phyloP scores from a whole-genome alignment of 1,139 yeast species.

The Nakaseomyces glabratus region DNA sequence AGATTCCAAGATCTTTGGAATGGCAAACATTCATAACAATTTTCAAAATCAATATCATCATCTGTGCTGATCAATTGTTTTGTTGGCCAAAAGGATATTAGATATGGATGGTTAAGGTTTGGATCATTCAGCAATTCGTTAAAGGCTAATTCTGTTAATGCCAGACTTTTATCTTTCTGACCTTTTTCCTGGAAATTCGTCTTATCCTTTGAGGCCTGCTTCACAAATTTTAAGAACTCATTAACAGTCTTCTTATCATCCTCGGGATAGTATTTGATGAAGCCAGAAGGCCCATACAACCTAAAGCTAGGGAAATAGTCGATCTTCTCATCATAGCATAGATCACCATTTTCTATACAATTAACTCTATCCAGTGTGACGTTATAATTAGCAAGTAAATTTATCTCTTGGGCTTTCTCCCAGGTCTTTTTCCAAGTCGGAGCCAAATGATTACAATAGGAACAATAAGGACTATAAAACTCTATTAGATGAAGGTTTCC shows the following conservation, averaged over 20 bases:
- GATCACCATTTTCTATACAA: conserved; percentile 64
- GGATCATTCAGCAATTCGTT: conserved; percentile 37
- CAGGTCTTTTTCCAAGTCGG: conserved; percentile 59
- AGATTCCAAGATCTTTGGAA: conserved; percentile 50
- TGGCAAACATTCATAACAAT: conserved; percentile 44
- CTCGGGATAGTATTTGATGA: conserved; percentile 38
- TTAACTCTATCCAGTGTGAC: conserved; percentile 60
- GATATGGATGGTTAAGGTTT: conserved; percentile 38
- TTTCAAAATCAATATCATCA: conserved; percentile 31
- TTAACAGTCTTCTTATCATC: conserved; percentile 37
- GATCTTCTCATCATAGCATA: conserved; percentile 55
- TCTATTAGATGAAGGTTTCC: conserved; percentile 41
- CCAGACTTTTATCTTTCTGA: conserved; percentile 19
- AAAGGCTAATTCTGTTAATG: conserved; percentile 25
- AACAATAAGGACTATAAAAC: conserved; percentile 62
- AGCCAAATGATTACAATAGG: conserved; percentile 55
- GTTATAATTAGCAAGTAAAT: conserved; percentile 36
- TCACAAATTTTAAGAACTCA: conserved; percentile 41
- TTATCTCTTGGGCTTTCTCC: conserved; percentile 31
- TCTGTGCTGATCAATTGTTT: conserved; percentile 34
- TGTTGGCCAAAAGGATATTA: conserved; percentile 61
- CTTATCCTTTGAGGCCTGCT: conserved; percentile 41
- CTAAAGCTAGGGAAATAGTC: conserved; percentile 49
- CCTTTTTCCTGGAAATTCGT: conserved; percentile 29
- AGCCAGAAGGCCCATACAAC: conserved; percentile 46